Base-by-base conservation (phyloP, 176 grass and related monocot species). In the Eragrostis curvula region DNA sequence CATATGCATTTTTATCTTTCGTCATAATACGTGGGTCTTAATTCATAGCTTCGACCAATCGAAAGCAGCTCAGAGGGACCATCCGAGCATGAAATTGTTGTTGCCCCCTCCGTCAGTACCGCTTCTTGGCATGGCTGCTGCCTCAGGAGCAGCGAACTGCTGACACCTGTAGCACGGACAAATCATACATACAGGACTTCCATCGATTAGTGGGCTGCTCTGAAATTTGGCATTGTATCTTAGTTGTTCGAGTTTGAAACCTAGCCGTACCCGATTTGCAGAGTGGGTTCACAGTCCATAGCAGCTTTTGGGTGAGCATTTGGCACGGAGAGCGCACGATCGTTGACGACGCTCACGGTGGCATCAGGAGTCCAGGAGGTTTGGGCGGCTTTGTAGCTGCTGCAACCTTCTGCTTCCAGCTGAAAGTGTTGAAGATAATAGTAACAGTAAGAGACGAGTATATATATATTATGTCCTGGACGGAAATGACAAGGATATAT, bases 251-350 rank as follows among this genome's bases (percentile, higher is more conserved):
- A 5, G 4, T 46, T 32, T 71, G 5, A 45, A 25, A 23, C 8
- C 66, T 59, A 62, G 40, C 11, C 24, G 47, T 90, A 91, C 93
- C 93, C 87, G 21, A 95, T 95, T 63, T 89, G 89, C 58, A 92
- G 84, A 70, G 87, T 83, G 48, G 89, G 84, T 68, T 85, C 93
- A 18, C 81, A 83, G 14, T 92, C 87, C 87, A 77, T 73, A 75
- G 58, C 65, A 79, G 58, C 57, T 41, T 84, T 72, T 41, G 30
- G 29, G 32, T 89, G 84, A 53, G 86, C 56, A 52, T 65, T 61
- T 52, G 86, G 73, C 27, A 57, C 20, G 21, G 52, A 36, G 68
- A 88, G 74, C 24, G 66, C 62, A 21, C 58, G 52, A 42, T 57
- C 73, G 21, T 30, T n/a, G n/a, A n/a, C 56, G 58, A 12, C 1